These are phyloP conservation scores for Mycena sanguinolenta DNA, from an alignment of 768 basidiomycete genomes.

Conservation along the genomic window DNA sequence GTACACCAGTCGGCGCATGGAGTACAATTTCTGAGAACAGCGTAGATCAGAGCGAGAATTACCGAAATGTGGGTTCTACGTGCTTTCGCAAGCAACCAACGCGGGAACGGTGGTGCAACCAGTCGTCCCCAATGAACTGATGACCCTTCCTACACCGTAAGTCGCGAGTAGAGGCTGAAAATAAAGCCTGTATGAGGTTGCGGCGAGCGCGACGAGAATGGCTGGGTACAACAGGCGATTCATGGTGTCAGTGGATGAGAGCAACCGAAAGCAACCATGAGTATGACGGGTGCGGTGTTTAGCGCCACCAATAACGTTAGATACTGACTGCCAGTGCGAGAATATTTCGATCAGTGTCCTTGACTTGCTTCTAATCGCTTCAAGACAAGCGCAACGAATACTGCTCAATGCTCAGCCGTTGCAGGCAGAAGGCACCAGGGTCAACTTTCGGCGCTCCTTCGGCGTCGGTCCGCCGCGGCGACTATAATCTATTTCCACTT, in stretches of 20 bases:
- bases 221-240: conserved; percentile 40
- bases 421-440: no score
- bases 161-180: conserved; percentile 59
- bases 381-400: no score
- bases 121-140: conserved; percentile 61
- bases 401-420: no score
- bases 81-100: conserved; percentile 80
- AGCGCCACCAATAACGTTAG: no score
- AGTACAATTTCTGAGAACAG: conserved; percentile 63
- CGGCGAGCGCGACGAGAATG: conserved; percentile 57
- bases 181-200: conserved; percentile 61
- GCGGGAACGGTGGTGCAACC: conserved; percentile 64
- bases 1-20: conserved; percentile 67
- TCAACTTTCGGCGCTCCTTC: no score
- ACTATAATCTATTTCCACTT: not conserved
- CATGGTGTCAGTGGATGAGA: not conserved
- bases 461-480: no score
- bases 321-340: no score
- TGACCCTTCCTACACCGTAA: conserved; percentile 59
- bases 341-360: no score
- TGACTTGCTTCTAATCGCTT: no score
- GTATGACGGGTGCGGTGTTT: no score
- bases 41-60: not conserved
- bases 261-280: no score
- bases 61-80: conserved; percentile 33